Base-by-base conservation (phyloP, 176 grass and related monocot species). In the Bonia amplexicaulis region DNA sequence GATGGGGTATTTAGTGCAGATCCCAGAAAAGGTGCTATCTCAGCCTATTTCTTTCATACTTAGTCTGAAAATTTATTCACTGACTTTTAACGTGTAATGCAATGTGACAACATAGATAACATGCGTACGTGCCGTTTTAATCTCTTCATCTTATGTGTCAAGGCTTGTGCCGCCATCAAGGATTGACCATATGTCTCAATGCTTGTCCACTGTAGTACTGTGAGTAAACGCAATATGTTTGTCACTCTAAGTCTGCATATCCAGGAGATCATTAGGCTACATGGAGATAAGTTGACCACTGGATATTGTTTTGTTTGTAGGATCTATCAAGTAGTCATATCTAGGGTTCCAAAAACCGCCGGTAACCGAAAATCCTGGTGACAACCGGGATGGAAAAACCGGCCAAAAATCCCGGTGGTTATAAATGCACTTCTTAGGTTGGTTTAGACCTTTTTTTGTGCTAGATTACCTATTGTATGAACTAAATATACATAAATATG, bases 1-100 rank as follows among this genome's bases (percentile, higher is more conserved):
- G 91, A 99, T 82, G 96, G 96, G 69, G 93, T 99, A 68, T 99
- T 90, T 84, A 99, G 96, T 88, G 96, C 96, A 33, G 96, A 99
- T 85, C 96, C 96, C 31, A 95, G 96, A 91, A 99, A 99, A 99
- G 93, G 96, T 99, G 58, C 27, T 86, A 66, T 80, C 35, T 19
- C 12, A 54, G 15, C 46, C 61, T 12, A 65, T 29, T 80, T 59
- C 5, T 41, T 62, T 37, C 12, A 29, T 10, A 13, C 53, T 27
- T 15, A 65, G 5, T 51, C 41, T 48, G 37, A 59, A 76, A 40
- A 61, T 7, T 35, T 69, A 15, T 31, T 23, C 37, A 49, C 19
- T 53, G 2, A 7, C 27, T 79, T 60, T 65, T 52, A 65, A 31
- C 2, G 4, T 75, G 0, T 49, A 1, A 71, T 63, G 20, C 12